phyloP scores from a whole-genome alignment of 2,329 filamentous ascomycete species.

The Cadophora sp. region DNA sequence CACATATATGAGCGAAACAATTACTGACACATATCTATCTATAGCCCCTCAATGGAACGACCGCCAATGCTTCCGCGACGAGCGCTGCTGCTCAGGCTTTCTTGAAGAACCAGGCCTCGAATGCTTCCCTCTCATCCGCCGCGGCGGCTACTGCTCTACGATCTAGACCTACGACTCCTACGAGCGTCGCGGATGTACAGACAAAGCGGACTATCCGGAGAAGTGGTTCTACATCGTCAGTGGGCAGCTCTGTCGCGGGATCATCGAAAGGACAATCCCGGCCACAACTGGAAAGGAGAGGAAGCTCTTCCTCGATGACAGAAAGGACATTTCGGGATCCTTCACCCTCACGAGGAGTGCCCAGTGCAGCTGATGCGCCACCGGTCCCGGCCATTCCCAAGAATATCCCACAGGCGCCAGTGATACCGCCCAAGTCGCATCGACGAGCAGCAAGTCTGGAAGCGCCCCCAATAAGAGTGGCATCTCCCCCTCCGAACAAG shows the following conservation, averaged over 20 bases:
- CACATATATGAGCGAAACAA: conserved; percentile 20
- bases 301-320: conserved; percentile 83
- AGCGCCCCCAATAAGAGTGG: conserved; percentile 42
- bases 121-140: conserved; percentile 76
- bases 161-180: conserved; percentile 78
- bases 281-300: conserved; percentile 64
- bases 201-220: conserved; percentile 85
- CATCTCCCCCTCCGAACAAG: conserved; percentile 41
- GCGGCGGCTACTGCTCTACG: conserved; percentile 87
- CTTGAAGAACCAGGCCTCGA: conserved; percentile 68
- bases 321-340: conserved; percentile 86
- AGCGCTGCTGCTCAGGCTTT: conserved; percentile 85
- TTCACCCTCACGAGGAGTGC: conserved; percentile 60
- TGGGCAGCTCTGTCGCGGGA: conserved; percentile 55
- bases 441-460: conserved; percentile 48
- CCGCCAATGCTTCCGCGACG: conserved; percentile 75
- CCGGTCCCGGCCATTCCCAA: conserved; percentile 79
- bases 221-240: conserved; percentile 74
- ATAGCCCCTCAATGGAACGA: conserved; percentile 67
- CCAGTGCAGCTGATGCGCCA: conserved; percentile 59
- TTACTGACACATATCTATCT: conserved; percentile 35
- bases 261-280: conserved; percentile 47
- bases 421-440: conserved; percentile 37
- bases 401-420: conserved; percentile 46
- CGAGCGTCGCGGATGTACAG: conserved; percentile 80